Evolutionary conservation across 768 basidiomycete genomes (phyloP).

Genomic region (Tephrocybe sp.): DNA sequence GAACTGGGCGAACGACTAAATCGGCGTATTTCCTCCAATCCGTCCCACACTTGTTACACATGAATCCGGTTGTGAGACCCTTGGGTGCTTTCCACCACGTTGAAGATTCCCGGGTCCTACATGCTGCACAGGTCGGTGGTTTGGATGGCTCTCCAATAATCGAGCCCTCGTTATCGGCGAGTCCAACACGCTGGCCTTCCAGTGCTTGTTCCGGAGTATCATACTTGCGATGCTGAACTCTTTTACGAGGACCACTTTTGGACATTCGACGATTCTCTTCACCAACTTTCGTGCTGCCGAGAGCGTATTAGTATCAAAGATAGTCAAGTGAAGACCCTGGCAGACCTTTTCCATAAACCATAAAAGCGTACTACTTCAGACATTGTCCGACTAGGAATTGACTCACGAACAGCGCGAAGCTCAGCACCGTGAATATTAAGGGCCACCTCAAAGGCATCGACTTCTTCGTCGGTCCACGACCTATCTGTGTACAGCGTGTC

Average conservation of each 20-base stretch:
- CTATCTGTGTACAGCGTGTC: slow-evolving; percentile 67
- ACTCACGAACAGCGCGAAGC: slow-evolving; percentile 73
- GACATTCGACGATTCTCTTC: slow-evolving; percentile 62
- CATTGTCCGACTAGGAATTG: slow-evolving; percentile 65
- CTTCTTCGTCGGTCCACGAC: slow-evolving; percentile 69
- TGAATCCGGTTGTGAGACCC: slow-evolving; percentile 69
- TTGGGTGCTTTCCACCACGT: slow-evolving; percentile 94
- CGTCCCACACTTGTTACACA: slow-evolving; percentile 84
- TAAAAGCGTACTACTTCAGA: slow-evolving; percentile 83
- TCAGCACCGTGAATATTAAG: slow-evolving; percentile 75
- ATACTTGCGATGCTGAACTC: slow-evolving; percentile 35
- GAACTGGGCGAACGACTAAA: slow-evolving; percentile 67
- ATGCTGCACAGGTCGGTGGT: slow-evolving; percentile 74
- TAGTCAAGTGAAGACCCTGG: background rate
- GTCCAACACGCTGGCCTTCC: slow-evolving; percentile 45
- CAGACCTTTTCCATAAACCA: slow-evolving; percentile 82
- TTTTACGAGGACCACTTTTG: slow-evolving; percentile 31
- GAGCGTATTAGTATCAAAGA: slow-evolving; percentile 7
- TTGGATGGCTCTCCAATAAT: slow-evolving; percentile 56
- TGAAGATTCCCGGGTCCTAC: slow-evolving; percentile 74
- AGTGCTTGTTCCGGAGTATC: slow-evolving; percentile 34
- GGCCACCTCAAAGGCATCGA: slow-evolving; percentile 73
- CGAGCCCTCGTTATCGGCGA: slow-evolving; percentile 76
- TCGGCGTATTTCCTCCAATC: slow-evolving; percentile 95
- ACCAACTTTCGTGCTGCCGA: slow-evolving; percentile 56